Evolutionary conservation across 345 rosid species (phyloP), one percentile per base, ranked within the genome.

Genomic region (Pugionium cornutum): DNA sequence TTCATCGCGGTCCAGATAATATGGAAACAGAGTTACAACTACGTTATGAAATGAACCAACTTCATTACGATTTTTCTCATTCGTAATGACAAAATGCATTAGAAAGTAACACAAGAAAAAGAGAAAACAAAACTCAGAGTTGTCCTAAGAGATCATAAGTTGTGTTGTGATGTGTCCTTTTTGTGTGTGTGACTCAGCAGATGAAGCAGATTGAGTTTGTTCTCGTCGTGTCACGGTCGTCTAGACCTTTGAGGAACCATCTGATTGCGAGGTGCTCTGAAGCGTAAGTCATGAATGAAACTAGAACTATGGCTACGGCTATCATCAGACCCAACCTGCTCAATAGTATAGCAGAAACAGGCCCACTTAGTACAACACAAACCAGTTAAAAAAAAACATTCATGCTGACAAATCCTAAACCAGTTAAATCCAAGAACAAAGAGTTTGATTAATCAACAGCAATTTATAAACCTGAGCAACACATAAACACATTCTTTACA

Each of bases 241-340:
- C 94, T 35, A 83, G 76, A 61, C 98, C 95, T 80, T 66, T 80
- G 57, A 83, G 68, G 74, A 83, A 92, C 30, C 87, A 84, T 57
- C 80, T 73, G 37, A 83, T 66, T 3, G 89, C 87, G 2, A 92
- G 96, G 67, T 83, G 88, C 86, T 86, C 96, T 2, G 96, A 67
- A n/a, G 89, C 91, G 63, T 92, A 85, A 48, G 96, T 83, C 97
- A 92, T 92, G 84, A 83, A 88, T 50, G 97, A 86, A 46, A 87
- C 91, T 69, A 92, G 68, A 67, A 86, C 72, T 25, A 89, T 65
- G 62, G 89, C 96, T 70, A 91, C 96, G 0, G 61, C 89, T 58
- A 83, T 86, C 94, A 92, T 90, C 81, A 88, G 67, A 31, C 96
- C 97, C 55, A 92, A 72, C 84, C 98, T 89, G 94, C 55, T 55